Base-by-base conservation (phyloP, 768 basidiomycete species). In the Suillus lakei region DNA sequence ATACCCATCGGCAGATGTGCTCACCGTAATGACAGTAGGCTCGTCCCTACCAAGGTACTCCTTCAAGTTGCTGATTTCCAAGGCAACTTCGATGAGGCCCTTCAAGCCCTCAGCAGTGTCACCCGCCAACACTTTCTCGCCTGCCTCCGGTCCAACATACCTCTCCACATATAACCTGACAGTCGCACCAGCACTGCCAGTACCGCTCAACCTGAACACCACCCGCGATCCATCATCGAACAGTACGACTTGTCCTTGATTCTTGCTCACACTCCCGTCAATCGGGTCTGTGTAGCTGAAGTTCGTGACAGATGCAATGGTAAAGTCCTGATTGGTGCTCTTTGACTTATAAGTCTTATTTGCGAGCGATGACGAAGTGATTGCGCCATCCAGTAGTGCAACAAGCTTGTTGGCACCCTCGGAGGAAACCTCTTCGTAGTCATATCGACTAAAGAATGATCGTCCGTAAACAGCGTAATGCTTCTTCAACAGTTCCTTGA, bases 281-380 rank as follows among this genome's bases (percentile, higher is more conserved):
- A 99, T 98, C n/a, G 98, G 98, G 78, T 99, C 98, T 58, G 89
- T 98, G 86, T 99, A 99, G 75, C 91, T 88, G 76, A 99, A 99
- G 84, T 95, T 89, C 81, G 89, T 90, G 50, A 92, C 81, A 30
- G 86, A 85, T 21, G 87, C 84, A 64, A 99, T 88, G 66, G 84
- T 90, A 84, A 96, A 99, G 58, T 85, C 83, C 54, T 86, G 85
- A 44, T 82, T 82, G 3, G 90, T 88, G 59, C 90, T 86, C 62
- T 84, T 81, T 3, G 95, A 91, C 50, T 79, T 83, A 79, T 94
- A 88, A 10, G 80, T 80, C 34, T 88, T 88, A 71, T 89, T 85
- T 73, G 86, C 83, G 72, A 98, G 89, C 56, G 88, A 88, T 1
- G 85, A 81, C 7, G 85, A 81, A 66, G 85, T 81, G 77, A 97